Evolutionary conservation across 805 yeast species (phyloP).

Genomic region (Suhomyces kilbournensis): DNA sequence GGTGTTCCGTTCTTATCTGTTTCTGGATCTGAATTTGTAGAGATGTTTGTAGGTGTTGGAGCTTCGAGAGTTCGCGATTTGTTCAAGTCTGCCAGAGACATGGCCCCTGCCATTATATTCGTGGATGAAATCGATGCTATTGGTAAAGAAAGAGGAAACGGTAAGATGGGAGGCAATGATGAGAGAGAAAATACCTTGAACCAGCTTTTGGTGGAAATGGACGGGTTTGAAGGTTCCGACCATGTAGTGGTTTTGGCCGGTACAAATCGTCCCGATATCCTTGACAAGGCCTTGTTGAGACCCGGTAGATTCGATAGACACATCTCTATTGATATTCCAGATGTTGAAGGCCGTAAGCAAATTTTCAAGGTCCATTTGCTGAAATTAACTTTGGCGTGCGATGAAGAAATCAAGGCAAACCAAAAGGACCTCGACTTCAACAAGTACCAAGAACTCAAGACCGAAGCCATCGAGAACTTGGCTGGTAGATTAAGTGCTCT

Average conservation of each 20-base stretch:
- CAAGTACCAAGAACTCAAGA: conserved; percentile 38
- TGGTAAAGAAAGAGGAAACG: conserved; percentile 78
- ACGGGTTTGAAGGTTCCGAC: conserved; percentile 83
- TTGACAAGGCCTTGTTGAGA: conserved; percentile 85
- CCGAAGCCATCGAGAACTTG: conserved; percentile 51
- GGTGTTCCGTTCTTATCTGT: conserved; percentile 91
- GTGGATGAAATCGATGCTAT: conserved; percentile 96
- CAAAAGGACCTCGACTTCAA: conserved; percentile 39
- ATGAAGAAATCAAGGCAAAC: conserved; percentile 34
- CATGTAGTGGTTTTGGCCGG: conserved; percentile 94
- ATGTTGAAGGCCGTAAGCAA: conserved; percentile 82
- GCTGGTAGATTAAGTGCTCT: conserved; percentile 85
- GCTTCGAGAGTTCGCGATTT: conserved; percentile 92
- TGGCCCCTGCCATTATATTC: conserved; percentile 87
- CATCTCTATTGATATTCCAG: conserved; percentile 81
- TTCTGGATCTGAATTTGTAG: conserved; percentile 93
- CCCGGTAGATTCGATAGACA: conserved; percentile 96
- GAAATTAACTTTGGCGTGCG: conserved; percentile 49
- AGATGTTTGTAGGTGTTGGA: conserved; percentile 96
- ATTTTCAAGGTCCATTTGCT: conserved; percentile 78
- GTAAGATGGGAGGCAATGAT: conserved; percentile 78
- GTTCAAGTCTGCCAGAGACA: conserved; percentile 83
- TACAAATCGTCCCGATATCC: conserved; percentile 87
- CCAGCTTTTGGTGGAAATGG: conserved; percentile 93
- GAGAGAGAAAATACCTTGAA: conserved; percentile 92